phyloP scores from a whole-genome alignment of 192 early-diverging fungal species.

The Linnemannia exigua region DNA sequence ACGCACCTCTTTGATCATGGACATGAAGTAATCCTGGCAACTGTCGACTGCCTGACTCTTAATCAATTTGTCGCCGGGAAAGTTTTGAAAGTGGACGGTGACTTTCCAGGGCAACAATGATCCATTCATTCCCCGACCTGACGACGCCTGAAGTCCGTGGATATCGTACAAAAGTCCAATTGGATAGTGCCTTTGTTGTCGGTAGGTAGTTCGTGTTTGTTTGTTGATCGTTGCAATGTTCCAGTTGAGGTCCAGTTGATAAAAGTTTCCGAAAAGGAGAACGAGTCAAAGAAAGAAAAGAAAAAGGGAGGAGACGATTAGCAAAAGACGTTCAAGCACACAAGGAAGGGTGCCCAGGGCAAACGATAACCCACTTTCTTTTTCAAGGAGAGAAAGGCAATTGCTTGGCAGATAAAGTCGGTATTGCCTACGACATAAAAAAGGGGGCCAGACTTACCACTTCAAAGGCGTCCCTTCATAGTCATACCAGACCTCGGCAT shows the following conservation, averaged over 20 bases:
- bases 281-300: background rate
- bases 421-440: background rate
- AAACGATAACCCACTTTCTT: background rate
- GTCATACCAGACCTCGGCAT: conserved; percentile 80
- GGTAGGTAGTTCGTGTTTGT: background rate
- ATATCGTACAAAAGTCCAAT: conserved; percentile 87
- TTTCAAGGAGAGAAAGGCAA: conserved; percentile 9
- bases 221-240: background rate
- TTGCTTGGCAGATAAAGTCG: background rate
- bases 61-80: conserved; percentile 78
- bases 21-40: conserved; percentile 87
- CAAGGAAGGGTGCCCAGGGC: background rate
- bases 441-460: conserved; percentile 65
- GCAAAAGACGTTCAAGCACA: background rate
- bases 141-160: conserved; percentile 57
- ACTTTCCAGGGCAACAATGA: conserved; percentile 81
- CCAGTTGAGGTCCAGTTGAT: background rate
- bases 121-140: conserved; percentile 42
- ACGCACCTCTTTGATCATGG: conserved; percentile 86
- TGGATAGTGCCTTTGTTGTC: conserved; percentile 82
- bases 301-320: background rate
- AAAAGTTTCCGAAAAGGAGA: background rate
- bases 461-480: conserved; percentile 79
- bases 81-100: conserved; percentile 81
- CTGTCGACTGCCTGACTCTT: conserved; percentile 65